Percentiles rank a stretch among this genome's conserved stretches.
Conservation (phyloP, 1,284 basidiomycete genomes). For the Microbotryum violaceum region DNA sequence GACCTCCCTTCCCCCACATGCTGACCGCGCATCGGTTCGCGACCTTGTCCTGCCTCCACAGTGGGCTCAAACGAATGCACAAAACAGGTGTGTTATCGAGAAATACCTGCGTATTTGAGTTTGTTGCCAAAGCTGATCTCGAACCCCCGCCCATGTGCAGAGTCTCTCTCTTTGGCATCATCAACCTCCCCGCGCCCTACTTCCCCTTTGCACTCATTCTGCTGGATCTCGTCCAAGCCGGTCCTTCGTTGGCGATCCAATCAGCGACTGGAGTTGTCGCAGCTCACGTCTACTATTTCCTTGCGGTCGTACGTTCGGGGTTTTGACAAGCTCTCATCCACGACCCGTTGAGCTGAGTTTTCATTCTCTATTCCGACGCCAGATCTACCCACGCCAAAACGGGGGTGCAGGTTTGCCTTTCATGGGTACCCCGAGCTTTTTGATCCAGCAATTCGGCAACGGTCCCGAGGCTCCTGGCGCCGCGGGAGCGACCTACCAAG, state of each 20-base stretch:
- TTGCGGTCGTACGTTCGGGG: constrained; percentile 24
- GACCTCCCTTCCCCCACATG: neutral
- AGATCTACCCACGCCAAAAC: constrained; percentile 22
- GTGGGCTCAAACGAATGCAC: constrained; percentile 58
- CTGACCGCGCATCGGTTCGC: neutral
- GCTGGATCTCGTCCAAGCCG: constrained; percentile 61
- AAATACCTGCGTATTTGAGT: neutral
- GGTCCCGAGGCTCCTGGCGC: neutral
- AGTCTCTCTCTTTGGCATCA: constrained; percentile 64
- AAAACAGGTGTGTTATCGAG: constrained; percentile 44
- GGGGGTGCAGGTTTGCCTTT: neutral
- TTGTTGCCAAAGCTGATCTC: no score
- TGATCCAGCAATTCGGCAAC: constrained; percentile 18
- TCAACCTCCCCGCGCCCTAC: constrained; percentile 62
- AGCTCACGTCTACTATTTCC: constrained; percentile 54
- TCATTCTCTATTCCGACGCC: neutral
- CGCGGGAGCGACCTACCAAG: constrained; percentile 5
- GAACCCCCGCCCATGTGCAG: constrained; percentile 4
- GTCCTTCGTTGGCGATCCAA: constrained; percentile 52
- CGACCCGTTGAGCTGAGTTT: neutral
- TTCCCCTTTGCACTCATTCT: constrained; percentile 66
- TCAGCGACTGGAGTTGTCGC: constrained; percentile 62
- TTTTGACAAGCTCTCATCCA: constrained; percentile 6
- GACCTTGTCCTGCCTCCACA: neutral
- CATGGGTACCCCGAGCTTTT: constrained; percentile 14